phyloP scores from a whole-genome alignment of 2,329 filamentous ascomycete species.

The Orbilia quercus region DNA sequence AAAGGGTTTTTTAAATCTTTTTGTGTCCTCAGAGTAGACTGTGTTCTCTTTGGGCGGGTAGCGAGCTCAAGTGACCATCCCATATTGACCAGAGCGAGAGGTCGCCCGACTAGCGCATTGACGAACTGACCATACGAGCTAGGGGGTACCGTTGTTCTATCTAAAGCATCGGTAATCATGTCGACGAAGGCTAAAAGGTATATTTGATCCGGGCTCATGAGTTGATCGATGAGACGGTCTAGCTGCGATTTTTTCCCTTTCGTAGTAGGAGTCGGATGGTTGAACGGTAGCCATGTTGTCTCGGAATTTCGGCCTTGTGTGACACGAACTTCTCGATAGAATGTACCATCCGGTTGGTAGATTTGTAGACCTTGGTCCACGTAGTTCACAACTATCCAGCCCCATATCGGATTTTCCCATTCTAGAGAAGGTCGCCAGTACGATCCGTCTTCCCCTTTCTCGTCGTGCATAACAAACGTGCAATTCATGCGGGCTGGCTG shows the following conservation, averaged over 20 bases:
- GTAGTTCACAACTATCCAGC: slow-evolving; percentile 65
- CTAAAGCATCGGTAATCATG: slow-evolving; percentile 62
- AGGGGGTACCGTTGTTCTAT: slow-evolving; percentile 61
- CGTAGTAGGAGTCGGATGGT: slow-evolving; percentile 37
- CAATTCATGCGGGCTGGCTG: slow-evolving; percentile 63
- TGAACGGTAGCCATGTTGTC: slow-evolving; percentile 63
- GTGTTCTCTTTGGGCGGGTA: slow-evolving; percentile 44
- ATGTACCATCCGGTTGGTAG: slow-evolving; percentile 64
- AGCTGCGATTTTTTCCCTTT: slow-evolving; percentile 53
- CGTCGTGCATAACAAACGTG: slow-evolving; percentile 60
- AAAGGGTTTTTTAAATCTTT: slow-evolving; percentile 16
- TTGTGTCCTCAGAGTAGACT: slow-evolving; percentile 56
- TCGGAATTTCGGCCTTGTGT: slow-evolving; percentile 55
- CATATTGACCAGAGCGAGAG: slow-evolving; percentile 64
- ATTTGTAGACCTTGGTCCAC: slow-evolving; percentile 64
- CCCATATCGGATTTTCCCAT: slow-evolving; percentile 65
- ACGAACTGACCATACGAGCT: slow-evolving; percentile 63
- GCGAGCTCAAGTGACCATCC: slow-evolving; percentile 64
- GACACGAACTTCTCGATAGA: slow-evolving; percentile 65
- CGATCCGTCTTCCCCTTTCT: slow-evolving; percentile 3
- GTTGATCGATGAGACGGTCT: slow-evolving; percentile 59
- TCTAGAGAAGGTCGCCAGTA: slow-evolving; percentile 60
- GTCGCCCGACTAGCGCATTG: slow-evolving; percentile 63
- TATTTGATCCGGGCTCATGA: slow-evolving; percentile 54
- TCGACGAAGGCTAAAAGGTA: slow-evolving; percentile 62